These are phyloP conservation scores for Pseudohyphozyma bogoriensis DNA, from an alignment of 768 basidiomycete genomes.

Conservation along the genomic window DNA sequence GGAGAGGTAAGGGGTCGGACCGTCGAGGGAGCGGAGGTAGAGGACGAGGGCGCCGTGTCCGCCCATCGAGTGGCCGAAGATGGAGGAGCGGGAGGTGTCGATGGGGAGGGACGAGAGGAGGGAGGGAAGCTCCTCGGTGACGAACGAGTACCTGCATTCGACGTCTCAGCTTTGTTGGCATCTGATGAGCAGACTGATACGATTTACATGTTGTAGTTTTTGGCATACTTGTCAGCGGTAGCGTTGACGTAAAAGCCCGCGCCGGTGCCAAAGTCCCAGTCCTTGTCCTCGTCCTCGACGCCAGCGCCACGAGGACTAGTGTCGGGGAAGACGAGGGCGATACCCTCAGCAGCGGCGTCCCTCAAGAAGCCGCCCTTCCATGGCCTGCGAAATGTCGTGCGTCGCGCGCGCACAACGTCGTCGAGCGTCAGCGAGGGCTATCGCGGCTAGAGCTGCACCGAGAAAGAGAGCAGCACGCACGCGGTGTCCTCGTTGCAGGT, in stretches of 20 bases:
- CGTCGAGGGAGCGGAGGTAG: conserved; percentile 53
- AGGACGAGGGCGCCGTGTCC: conserved; percentile 89
- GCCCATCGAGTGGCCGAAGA: conserved; percentile 96
- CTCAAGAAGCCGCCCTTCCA: conserved; percentile 88
- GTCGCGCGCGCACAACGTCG: too few relatives aligned
- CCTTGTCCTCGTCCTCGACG: conserved; percentile 42
- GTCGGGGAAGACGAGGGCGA: conserved; percentile 89
- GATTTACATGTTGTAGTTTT: conserved; percentile 37
- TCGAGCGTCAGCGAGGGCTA: too few relatives aligned
- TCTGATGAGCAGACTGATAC: neutral
- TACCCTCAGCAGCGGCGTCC: conserved; percentile 64
- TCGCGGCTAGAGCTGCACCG: neutral
- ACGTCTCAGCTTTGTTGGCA: conserved; percentile 50
- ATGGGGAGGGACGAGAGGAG: conserved; percentile 69
- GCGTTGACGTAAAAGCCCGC: conserved; percentile 97
- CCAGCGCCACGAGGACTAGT: conserved; percentile 90
- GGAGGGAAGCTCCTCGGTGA: conserved; percentile 73
- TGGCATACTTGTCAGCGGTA: conserved; percentile 47
- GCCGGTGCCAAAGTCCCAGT: conserved; percentile 65
- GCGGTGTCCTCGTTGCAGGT: conserved; percentile 91
- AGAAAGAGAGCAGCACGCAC: conserved; percentile 37
- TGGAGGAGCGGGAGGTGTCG: conserved; percentile 70
- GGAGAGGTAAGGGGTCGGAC: conserved; percentile 59
- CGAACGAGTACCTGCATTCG: conserved; percentile 81
- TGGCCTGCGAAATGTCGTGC: conserved; percentile 46